These are phyloP conservation scores for Pichia nakasei DNA, from an alignment of 805 yeast species.

Conservation along the genomic window DNA sequence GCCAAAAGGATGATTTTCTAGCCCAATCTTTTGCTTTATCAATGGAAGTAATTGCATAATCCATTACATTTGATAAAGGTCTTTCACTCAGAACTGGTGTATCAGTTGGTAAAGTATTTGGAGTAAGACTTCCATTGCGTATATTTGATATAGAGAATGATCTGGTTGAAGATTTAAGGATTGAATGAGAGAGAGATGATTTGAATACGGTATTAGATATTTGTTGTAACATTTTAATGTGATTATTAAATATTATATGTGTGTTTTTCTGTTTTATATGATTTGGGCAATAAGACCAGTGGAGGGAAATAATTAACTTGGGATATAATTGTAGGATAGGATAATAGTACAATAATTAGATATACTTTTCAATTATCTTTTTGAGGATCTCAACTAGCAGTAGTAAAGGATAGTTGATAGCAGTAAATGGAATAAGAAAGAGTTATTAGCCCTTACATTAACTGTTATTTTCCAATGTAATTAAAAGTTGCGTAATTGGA, in stretches of 20 bases:
- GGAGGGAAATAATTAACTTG: too few relatives aligned
- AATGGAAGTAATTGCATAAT: conserved; percentile 72
- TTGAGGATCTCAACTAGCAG: too few relatives aligned
- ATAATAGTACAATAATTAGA: too few relatives aligned
- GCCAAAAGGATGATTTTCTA: conserved; percentile 88
- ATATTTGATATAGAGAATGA: conserved; percentile 5
- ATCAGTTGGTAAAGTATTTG: conserved; percentile 51
- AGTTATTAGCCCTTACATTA: background rate
- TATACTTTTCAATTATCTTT: too few relatives aligned
- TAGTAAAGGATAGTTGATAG: too few relatives aligned
- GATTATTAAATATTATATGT: background rate
- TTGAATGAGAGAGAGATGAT: background rate
- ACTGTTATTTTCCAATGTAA: background rate
- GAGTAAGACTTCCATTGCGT: conserved; percentile 25
- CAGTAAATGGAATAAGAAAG: too few relatives aligned
- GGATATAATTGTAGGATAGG: too few relatives aligned
- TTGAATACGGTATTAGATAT: background rate
- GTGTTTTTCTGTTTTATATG: background rate
- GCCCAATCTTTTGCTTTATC: conserved; percentile 88
- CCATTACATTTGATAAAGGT: conserved; percentile 52
- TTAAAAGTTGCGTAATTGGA: conserved; percentile 1
- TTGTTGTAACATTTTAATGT: conserved; percentile 4
- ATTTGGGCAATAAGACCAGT: too few relatives aligned
- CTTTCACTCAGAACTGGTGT: conserved; percentile 63
- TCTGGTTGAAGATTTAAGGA: conserved; percentile 1